These are phyloP conservation scores for Hirschfeldia incana DNA, from an alignment of 345 rosid genomes.

Conservation along the genomic window DNA sequence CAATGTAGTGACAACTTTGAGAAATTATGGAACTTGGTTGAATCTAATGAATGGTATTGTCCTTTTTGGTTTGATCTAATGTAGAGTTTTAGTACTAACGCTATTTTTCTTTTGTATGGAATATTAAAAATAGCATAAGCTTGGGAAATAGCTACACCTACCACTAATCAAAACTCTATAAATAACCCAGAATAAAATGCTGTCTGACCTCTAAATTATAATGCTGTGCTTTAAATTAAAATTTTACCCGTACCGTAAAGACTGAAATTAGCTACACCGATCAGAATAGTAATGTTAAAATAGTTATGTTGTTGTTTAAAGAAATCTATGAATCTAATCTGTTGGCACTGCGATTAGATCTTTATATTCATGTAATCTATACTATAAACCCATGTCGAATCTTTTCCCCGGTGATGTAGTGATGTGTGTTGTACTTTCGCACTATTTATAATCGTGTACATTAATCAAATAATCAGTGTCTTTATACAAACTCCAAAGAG, in stretches of 20 bases:
- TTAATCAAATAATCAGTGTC: background rate
- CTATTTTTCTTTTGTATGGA: too few relatives aligned
- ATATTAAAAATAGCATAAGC: too few relatives aligned
- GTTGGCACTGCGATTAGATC: background rate
- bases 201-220: background rate
- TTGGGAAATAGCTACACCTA: too few relatives aligned
- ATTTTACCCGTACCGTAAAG: background rate
- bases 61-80: background rate
- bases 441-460: background rate
- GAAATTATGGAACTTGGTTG: slow-evolving; percentile 8
- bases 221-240: background rate
- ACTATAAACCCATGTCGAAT: background rate
- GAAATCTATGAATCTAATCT: background rate
- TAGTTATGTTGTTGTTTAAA: background rate
- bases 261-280: background rate
- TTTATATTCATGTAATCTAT: background rate
- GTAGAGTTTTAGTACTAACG: background rate
- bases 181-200: background rate
- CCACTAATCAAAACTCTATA: too few relatives aligned
- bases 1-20: slow-evolving; percentile 15
- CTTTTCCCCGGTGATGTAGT: background rate
- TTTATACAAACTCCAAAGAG: slow-evolving; percentile 5
- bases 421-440: background rate
- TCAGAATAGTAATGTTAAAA: background rate
- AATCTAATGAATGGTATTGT: background rate